phyloP scores from a whole-genome alignment of 768 basidiomycete genomes.

The Austroboletus festivus region DNA sequence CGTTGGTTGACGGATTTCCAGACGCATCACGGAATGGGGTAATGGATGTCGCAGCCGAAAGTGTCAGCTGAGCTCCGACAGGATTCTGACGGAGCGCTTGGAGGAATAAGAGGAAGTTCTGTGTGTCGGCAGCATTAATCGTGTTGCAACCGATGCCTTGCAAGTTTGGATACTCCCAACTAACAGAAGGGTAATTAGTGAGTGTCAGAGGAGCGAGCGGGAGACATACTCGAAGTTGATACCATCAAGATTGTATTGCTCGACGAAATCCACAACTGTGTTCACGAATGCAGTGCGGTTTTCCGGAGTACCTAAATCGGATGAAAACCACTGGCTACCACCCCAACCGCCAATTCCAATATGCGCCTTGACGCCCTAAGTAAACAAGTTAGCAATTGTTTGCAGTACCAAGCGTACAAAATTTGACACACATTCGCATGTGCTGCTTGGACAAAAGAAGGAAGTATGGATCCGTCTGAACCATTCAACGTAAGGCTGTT shows the following conservation, averaged over 20 bases:
- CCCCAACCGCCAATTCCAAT: conserved; percentile 70
- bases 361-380: conserved; percentile 50
- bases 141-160: conserved; percentile 68
- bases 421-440: conserved; percentile 34
- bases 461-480: conserved; percentile 44
- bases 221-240: conserved; percentile 32
- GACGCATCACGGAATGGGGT: conserved; percentile 59
- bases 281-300: conserved; percentile 63
- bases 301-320: conserved; percentile 46
- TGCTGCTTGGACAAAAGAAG: conserved; percentile 56
- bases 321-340: conserved; percentile 59
- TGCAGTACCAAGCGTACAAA: not conserved
- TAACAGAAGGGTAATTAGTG: conserved; percentile 29
- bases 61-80: conserved; percentile 48
- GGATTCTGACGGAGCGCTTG: conserved; percentile 52
- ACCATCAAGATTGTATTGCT: conserved; percentile 51
- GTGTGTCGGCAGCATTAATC: conserved; percentile 51
- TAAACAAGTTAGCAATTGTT: not conserved
- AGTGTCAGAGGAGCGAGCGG: not conserved
- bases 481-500: conserved; percentile 27
- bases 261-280: conserved; percentile 45
- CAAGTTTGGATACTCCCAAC: conserved; percentile 80
- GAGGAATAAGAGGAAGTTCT: conserved; percentile 75
- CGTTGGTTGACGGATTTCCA: conserved; percentile 61
- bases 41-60: conserved; percentile 68